Evolutionary conservation across 192 early-diverging fungal genomes (phyloP), one percentile per base, ranked within the genome.

Genomic region (Coemansia sp.): DNA sequence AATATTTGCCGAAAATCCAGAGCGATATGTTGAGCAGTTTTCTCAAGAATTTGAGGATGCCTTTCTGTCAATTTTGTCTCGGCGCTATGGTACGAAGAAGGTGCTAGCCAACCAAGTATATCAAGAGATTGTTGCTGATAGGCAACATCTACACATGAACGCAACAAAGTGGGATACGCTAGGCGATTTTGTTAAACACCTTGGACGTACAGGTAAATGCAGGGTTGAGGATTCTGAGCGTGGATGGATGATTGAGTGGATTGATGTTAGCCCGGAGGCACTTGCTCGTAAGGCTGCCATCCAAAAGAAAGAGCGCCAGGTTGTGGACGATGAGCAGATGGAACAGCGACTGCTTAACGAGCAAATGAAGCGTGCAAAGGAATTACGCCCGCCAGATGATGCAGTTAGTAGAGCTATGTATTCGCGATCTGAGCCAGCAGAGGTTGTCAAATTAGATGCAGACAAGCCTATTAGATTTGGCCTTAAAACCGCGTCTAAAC

Each of bases 141-240:
- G 89, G 27, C 82, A 92, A 54, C 97, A 99, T 76, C 62, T 94
- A 47, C 97, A 99, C 67, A 96, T 99, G 94, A 99, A 97, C 65
- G 82, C 94, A 2, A 99, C 97, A 0, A 71, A 85, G 55, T 99
- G 97, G 97, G 81, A 88, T 4, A 85, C 94, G n/a, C 76, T 99
- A 27, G 83, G 89, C 6, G 94, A 93, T 47, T 99, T 96, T 74
- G 85, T 88, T 48, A 93, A 89, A 79, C 81, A 92, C 67, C 70
- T 99, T 38, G 95, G 95, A 2, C 84, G 84, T 54, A 85, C 93
- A 65, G 95, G 95, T 7, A 82, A 90, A 24, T 88, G 88, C 55
- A 76, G 82, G 48, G 93, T 98, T 10, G 94, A 98, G 63, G 94
- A 97, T 54, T 90, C 93, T 0, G 88, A 89, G 56, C 91, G 93